Evolutionary conservation across 2,329 filamentous ascomycete species (phyloP), one percentile per base, ranked within the genome.

Genomic region (Dissoconium aciculare): DNA sequence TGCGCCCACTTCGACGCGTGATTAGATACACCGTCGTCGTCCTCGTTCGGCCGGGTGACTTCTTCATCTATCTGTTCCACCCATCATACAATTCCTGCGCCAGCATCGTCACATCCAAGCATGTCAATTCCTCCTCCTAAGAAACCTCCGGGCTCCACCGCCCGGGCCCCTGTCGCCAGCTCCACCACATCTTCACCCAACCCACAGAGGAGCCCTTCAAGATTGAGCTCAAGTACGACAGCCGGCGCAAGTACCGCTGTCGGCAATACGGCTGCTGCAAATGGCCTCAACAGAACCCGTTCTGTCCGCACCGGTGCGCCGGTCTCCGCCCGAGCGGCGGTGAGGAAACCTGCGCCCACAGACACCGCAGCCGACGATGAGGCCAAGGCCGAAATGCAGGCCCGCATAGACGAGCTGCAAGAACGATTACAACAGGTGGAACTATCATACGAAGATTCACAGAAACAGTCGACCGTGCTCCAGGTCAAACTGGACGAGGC

Each of bases 401-500:
- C 80, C 11, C 62, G 80, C 34, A 67, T 93, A 35, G 81, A 91
- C 41, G 84, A 94, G 41, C 62, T 94, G 36, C 84, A 83, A 57
- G 74, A 83, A 41, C 74, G 82, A 34, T 64, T 94, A 30, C 71
- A 80, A 47, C 81, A 78, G 55, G 79, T 84, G 13, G 87, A 94
- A 57, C 81, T 77, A 54, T 79, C 85, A 12, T 84, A 92, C 57
- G 44, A 47, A 27, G 43, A 44, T 28, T 41, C 43, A 6, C 74
- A 78, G 59, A 87, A 85, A 56, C 83, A 94, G 59, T 63, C 75
- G 32, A 79, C 89, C 36, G 76, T 92, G 27, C 61, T 95, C 42
- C 83, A 93, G 58, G 69, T 78, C 42, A 74, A 81, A 45, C 67
- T 95, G 5, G 84, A 95, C 50, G 87, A 95, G 44, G 73, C 83